Evolutionary conservation across 2,329 filamentous ascomycete genomes (phyloP).

Genomic region (Rachicladosporium sp.): DNA sequence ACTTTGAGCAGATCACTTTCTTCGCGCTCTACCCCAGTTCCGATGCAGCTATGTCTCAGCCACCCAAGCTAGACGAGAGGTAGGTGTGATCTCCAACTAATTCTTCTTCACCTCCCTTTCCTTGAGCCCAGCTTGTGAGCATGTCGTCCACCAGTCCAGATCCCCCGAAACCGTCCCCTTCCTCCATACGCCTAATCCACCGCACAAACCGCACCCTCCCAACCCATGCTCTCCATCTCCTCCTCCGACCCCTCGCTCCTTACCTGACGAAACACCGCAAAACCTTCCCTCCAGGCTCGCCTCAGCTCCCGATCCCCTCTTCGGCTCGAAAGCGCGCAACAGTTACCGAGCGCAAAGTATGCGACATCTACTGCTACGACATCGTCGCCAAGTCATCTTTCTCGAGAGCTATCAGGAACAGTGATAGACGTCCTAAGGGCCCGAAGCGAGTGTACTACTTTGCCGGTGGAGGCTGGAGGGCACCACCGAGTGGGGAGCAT

Average conservation of each 20-base stretch:
- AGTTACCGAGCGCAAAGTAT: constrained; percentile 29
- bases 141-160: neutral
- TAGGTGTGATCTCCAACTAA: no score
- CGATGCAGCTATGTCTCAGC: no score
- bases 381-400: constrained; percentile 15
- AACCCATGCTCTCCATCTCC: constrained; percentile 26
- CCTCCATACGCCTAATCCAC: constrained; percentile 23
- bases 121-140: no score
- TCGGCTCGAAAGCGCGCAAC: constrained; percentile 23
- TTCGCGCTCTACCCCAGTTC: no score
- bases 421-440: neutral
- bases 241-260: constrained; percentile 27
- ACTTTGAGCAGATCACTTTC: no score
- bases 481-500: constrained; percentile 38
- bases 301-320: constrained; percentile 25
- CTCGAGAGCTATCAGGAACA: constrained; percentile 7
- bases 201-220: constrained; percentile 25
- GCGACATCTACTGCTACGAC: constrained; percentile 37
- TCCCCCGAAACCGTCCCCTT: neutral
- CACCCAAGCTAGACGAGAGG: no score
- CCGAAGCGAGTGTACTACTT: constrained; percentile 40
- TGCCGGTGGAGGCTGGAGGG: constrained; percentile 44
- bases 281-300: constrained; percentile 27
- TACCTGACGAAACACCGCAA: constrained; percentile 23
- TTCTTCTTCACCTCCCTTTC: no score